phyloP scores from a whole-genome alignment of 2,329 filamentous ascomycete species.

The Diaporthe ilicicola region DNA sequence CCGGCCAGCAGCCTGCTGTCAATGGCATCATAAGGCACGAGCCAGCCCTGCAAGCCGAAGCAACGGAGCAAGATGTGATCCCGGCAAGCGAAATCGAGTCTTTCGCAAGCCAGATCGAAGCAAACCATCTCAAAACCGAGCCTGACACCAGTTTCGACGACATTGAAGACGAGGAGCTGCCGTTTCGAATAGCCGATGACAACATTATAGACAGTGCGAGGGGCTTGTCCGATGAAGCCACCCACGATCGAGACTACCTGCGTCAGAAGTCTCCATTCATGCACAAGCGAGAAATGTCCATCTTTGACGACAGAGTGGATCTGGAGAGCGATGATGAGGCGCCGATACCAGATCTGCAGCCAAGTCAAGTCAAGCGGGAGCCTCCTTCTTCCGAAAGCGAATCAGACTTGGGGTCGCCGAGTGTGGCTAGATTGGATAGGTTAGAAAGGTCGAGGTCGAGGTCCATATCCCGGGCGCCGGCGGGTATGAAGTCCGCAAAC shows the following conservation, averaged over 20 bases:
- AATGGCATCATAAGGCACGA: not conserved
- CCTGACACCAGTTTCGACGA: not conserved
- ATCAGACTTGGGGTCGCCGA: constrained; percentile 17
- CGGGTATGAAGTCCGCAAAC: not conserved
- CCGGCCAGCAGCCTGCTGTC: not conserved
- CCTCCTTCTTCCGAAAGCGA: not conserved
- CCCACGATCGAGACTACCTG: not conserved
- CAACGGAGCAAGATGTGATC: not conserved
- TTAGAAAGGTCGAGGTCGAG: constrained; percentile 30
- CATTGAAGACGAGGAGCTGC: not conserved
- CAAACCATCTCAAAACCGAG: constrained; percentile 3
- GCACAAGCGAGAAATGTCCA: constrained; percentile 24
- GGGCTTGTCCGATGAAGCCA: not conserved
- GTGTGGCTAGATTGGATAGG: constrained; percentile 13
- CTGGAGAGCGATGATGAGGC: not conserved
- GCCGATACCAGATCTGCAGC: constrained; percentile 2
- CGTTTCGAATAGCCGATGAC: not conserved
- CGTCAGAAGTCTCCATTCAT: constrained; percentile 18
- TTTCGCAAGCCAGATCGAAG: not conserved
- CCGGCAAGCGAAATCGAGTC: not conserved
- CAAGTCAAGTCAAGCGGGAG: constrained; percentile 6
- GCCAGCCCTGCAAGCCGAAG: not conserved
- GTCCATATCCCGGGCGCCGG: constrained; percentile 20
- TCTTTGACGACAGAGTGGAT: not conserved
- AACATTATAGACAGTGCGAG: constrained; percentile 3